Conservation (phyloP, 2,329 filamentous ascomycete genomes). For the Alternaria viburni region DNA sequence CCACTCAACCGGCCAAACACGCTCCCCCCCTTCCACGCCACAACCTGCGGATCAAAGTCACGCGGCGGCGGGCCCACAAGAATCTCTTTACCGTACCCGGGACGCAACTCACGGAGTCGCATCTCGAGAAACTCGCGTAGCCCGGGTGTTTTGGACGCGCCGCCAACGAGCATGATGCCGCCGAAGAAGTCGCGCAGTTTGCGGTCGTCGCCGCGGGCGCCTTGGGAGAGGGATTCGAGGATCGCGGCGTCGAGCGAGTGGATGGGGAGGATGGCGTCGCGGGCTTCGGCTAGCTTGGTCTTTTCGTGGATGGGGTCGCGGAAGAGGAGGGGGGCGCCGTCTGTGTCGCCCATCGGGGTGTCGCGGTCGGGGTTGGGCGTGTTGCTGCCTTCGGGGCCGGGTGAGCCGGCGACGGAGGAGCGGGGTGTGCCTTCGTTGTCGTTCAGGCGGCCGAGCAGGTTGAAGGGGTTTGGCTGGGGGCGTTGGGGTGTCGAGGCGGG, state of each 20-base stretch:
- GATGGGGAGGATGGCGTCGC: conserved; percentile 80
- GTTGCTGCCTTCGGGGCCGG: conserved; percentile 80
- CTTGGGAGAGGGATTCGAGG: conserved; percentile 85
- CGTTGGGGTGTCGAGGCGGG: conserved; percentile 62
- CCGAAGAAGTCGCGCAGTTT: conserved; percentile 81
- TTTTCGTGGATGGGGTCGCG: conserved; percentile 57
- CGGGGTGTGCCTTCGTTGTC: conserved; percentile 78
- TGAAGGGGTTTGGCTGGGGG: conserved; percentile 64
- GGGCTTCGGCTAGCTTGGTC: conserved; percentile 64
- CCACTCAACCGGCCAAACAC: conserved; percentile 87
- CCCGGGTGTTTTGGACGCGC: conserved; percentile 60
- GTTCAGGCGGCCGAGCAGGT: conserved; percentile 71
- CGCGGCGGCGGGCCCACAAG: conserved; percentile 75
- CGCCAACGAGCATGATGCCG: conserved; percentile 50
- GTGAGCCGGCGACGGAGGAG: conserved; percentile 86
- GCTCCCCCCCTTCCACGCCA: conserved; percentile 96
- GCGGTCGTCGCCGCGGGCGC: conserved; percentile 86
- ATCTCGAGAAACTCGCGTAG: conserved; percentile 86
- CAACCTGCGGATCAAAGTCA: conserved; percentile 96
- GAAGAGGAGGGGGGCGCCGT: conserved; percentile 46
- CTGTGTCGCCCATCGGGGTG: conserved; percentile 52
- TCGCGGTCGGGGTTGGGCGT: conserved; percentile 66
- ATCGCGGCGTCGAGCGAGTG: conserved; percentile 89
- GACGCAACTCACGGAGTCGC: conserved; percentile 70
- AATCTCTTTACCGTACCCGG: conserved; percentile 69